Evolutionary conservation across 768 basidiomycete genomes (phyloP).

Genomic region (Amanita jacksonii): DNA sequence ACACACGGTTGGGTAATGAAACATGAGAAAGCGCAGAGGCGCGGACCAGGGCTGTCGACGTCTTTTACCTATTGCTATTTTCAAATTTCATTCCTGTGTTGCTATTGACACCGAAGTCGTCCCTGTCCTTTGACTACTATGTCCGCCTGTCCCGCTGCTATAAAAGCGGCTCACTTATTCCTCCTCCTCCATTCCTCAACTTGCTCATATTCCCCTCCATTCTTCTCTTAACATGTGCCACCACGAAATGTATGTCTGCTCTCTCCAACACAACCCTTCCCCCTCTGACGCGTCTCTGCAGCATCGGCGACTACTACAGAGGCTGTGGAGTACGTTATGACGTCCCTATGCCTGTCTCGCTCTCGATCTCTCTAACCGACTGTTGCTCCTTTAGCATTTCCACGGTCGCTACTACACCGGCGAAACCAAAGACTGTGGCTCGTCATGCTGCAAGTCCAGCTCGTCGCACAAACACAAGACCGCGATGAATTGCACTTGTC

Average conservation of each 20-base stretch:
- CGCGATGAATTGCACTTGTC: conserved; percentile 30
- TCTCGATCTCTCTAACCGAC: conserved; percentile 6
- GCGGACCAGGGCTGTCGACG: background rate
- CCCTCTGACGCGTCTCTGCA: conserved; percentile 13
- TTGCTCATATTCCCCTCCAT: background rate
- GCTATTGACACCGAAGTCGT: conserved; percentile 1
- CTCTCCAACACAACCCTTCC: background rate
- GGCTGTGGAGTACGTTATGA: conserved; percentile 34
- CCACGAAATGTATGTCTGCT: conserved; percentile 25
- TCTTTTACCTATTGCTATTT: background rate
- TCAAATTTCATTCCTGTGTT: conserved; percentile 1
- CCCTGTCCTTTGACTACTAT: background rate
- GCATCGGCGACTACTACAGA: conserved; percentile 40
- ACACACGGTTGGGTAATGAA: background rate
- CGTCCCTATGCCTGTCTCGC: background rate
- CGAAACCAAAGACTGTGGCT: conserved; percentile 30
- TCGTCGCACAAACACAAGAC: conserved; percentile 34
- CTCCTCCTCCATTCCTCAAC: background rate
- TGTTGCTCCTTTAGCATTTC: conserved; percentile 29
- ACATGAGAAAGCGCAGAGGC: background rate
- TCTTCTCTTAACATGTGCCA: conserved; percentile 21
- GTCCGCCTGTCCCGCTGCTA: background rate
- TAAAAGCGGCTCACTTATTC: background rate
- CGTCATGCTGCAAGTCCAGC: conserved; percentile 30
- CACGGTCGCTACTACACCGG: conserved; percentile 41